These are phyloP conservation scores for Fragosphaeria purpurea DNA, from an alignment of 2,329 filamentous ascomycete species.

Conservation along the genomic window DNA sequence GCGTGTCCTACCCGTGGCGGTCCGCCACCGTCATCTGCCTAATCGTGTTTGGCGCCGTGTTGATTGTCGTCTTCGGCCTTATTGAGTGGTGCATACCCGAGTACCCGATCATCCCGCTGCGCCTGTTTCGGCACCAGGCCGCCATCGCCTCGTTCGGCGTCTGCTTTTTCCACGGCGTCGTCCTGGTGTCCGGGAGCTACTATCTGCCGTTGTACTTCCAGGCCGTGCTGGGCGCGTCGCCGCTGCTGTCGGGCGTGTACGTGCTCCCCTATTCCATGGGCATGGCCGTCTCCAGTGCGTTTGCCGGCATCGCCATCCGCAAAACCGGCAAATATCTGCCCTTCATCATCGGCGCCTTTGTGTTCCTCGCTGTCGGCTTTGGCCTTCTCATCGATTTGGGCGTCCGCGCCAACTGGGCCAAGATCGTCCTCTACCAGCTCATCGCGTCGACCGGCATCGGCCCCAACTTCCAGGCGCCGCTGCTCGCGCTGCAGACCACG, in stretches of 20 bases:
- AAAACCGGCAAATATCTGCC: slow-evolving; percentile 50
- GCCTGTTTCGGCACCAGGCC: slow-evolving; percentile 55
- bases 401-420: slow-evolving; percentile 34
- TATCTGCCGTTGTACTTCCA: slow-evolving; percentile 84
- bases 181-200: slow-evolving; percentile 70
- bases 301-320: slow-evolving; percentile 32
- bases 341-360: slow-evolving; percentile 42
- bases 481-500: slow-evolving; percentile 54
- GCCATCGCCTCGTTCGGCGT: slow-evolving; percentile 57
- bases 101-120: slow-evolving; percentile 69
- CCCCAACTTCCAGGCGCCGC: slow-evolving; percentile 51
- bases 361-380: slow-evolving; percentile 48
- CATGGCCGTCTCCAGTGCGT: slow-evolving; percentile 33
- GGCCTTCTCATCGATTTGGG: slow-evolving; percentile 48
- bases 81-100: slow-evolving; percentile 64
- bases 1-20: slow-evolving; percentile 63
- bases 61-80: slow-evolving; percentile 55
- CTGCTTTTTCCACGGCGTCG: slow-evolving; percentile 63
- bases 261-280: slow-evolving; percentile 58
- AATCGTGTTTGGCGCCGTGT: slow-evolving; percentile 60
- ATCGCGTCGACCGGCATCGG: slow-evolving; percentile 52
- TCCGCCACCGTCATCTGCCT: slow-evolving; percentile 69
- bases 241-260: slow-evolving; percentile 65
- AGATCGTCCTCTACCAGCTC: slow-evolving; percentile 45
- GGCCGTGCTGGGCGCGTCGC: slow-evolving; percentile 56